Evolutionary conservation across 345 rosid genomes (phyloP), one percentile per base, ranked within the genome.

Genomic region (Populus deltoides): DNA sequence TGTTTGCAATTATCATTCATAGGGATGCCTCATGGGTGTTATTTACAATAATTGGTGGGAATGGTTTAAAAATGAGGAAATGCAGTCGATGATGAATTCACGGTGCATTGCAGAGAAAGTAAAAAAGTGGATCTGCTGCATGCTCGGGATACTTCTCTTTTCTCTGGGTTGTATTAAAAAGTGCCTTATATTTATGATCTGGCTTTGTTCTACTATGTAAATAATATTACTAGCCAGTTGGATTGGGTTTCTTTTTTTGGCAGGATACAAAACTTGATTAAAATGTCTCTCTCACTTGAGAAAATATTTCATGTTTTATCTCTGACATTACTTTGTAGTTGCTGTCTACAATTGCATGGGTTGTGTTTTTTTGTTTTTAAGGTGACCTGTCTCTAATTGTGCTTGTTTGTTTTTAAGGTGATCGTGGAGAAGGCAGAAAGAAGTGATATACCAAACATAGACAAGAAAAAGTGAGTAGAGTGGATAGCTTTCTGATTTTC

Each of bases 381-480:
- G 33, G 78, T 83, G 70, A 72, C 68, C 75, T 79, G 62, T 66
- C 13, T 33, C 38, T 35, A 13, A 38, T n/a, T 11, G 29, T 49
- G 33, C 47, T 15, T 80, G 55, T 70, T 53, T 82, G 22, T 22
- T 51, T 75, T 86, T 51, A 63, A 92, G 98, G 97, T 94, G 81
- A 92, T 94, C 65, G 98, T 94, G 81, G 98, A 94, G 90, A 91
- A 92, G 89, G 97, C 95, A 18, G 98, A 94, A 87, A 85, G 91
- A 86, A 94, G 97, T 72, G 98, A 94, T 71, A 92, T 94, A 84
- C 97, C 97, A 29, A 90, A 89, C 83, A 93, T 94, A 71, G 98
- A 94, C 81, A 94, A 94, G 95, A 93, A 93, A 75, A 94, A 94
- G 97, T 94, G 87, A 89, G 87, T 45, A 36, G 49, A 65, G 27